Conservation (phyloP, 768 basidiomycete genomes). For the Agaricus subrufescens region DNA sequence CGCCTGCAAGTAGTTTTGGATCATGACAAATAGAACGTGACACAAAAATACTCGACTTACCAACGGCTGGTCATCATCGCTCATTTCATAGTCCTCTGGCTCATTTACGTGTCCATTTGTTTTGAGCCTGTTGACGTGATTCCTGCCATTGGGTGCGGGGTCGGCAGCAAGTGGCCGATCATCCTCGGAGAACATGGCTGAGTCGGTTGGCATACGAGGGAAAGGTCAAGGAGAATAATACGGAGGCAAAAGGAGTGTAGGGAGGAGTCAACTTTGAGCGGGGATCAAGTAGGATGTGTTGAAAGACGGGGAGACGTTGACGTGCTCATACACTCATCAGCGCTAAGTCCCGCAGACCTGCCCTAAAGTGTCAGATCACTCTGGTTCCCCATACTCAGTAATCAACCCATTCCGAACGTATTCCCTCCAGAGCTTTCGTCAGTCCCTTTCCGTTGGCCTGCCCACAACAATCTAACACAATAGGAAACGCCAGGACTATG, state of each 20-base stretch:
- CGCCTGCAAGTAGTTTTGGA: conserved; percentile 19
- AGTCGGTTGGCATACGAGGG: conserved; percentile 39
- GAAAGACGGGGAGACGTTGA: conserved; percentile 22
- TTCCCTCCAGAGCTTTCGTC: conserved; percentile 3
- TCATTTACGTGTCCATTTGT: conserved; percentile 42
- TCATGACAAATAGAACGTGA: background rate
- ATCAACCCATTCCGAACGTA: conserved; percentile 4
- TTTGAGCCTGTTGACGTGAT: conserved; percentile 14
- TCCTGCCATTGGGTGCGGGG: conserved; percentile 36
- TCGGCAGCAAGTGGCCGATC: conserved; percentile 48
- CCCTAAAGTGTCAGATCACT: conserved; percentile 50
- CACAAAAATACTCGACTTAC: conserved; percentile 35
- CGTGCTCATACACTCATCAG: conserved; percentile 26
- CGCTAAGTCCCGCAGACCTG: conserved; percentile 41
- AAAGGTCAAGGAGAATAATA: conserved; percentile 21
- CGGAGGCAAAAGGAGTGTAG: conserved; percentile 13
- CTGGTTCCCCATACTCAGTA: conserved; percentile 11
- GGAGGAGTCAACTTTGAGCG: conserved; percentile 12
- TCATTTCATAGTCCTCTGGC: conserved; percentile 44
- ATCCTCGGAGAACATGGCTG: conserved; percentile 54
- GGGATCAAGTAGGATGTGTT: conserved; percentile 17
- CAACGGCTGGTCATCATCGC: conserved; percentile 72
- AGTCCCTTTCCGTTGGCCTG: conserved; percentile 2
- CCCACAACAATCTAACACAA: conserved; percentile 11
- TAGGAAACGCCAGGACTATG: conserved; percentile 33